phyloP scores from a whole-genome alignment of 805 yeast species.

The Wickerhamomyces tratensis region DNA sequence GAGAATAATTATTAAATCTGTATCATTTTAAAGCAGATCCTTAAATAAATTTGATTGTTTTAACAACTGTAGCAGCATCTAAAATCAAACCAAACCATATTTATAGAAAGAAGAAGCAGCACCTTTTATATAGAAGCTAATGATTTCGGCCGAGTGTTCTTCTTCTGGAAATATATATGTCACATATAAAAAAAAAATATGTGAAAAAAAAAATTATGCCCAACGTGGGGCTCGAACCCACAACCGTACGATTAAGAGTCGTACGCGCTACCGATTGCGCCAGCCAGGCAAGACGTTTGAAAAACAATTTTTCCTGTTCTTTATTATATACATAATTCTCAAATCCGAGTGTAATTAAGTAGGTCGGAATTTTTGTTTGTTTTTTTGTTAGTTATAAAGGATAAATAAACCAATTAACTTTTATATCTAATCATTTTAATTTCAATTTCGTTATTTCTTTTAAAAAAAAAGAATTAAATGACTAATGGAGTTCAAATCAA shows the following conservation, averaged over 20 bases:
- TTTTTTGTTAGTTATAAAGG: too few relatives aligned
- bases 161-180: too few relatives aligned
- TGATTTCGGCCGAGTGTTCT: too few relatives aligned
- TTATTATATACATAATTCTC: not conserved
- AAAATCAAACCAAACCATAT: slow-evolving; percentile 8
- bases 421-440: too few relatives aligned
- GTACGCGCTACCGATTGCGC: slow-evolving; percentile 27
- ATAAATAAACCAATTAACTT: too few relatives aligned
- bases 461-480: too few relatives aligned
- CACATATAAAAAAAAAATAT: too few relatives aligned
- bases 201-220: slow-evolving; percentile 16
- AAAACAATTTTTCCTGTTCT: not conserved
- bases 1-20: slow-evolving; percentile 14
- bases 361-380: too few relatives aligned
- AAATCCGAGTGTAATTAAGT: not conserved
- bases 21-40: slow-evolving; percentile 11
- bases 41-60: slow-evolving; percentile 5
- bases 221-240: slow-evolving; percentile 27
- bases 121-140: too few relatives aligned
- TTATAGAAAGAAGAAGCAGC: too few relatives aligned
- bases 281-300: slow-evolving; percentile 12
- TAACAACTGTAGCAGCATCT: slow-evolving; percentile 7
- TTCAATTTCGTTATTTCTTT: too few relatives aligned
- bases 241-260: slow-evolving; percentile 26
- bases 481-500: too few relatives aligned